Evolutionary conservation across 306 rosid species (phyloP), one percentile per base, ranked within the genome.

Genomic region (Citrullus mucosospermus): DNA sequence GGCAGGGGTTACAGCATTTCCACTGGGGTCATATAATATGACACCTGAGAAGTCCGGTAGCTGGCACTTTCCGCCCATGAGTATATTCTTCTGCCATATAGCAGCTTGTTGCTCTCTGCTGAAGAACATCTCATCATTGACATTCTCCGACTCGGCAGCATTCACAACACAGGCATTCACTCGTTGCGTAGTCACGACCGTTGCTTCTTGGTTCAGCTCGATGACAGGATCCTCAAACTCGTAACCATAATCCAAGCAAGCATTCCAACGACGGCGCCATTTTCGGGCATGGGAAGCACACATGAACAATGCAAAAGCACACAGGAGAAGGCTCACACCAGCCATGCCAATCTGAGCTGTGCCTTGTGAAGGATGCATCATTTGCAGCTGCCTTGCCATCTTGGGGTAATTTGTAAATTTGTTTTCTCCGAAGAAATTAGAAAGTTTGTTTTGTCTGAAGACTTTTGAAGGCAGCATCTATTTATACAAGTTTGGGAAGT

Each of bases 1-100:
- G 36, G 90, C 62, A 25, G 92, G 91, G 25, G 85, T 71, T 25
- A 89, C 85, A 0, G 86, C 30, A 48, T 80, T 90, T 60, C 99
- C 99, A 55, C 89, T 56, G 0, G 90, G 53, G 69, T 95, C 89
- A 17, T 95, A 95, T 22, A 95, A 89, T 36, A 95, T 95, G 84
- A 92, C 91, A 8, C 99, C 99, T 0, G 97, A 95, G 79, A 87
- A 95, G 75, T 95, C 97, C 0, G 97, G 99, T 22, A 95, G 92
- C 75, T 95, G 88, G 22, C 99, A 92, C 87, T 92, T 89, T 7
- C 97, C 97, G 0, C 99, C 97, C 97, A 92, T 92, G 15, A 92
- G 89, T 15, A 95, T 95, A 81, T 92, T 95, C 89, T 88, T 92
- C 84, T 89, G 91, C 99, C 99, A 91, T 17, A 92, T 56, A 4